These are phyloP conservation scores for Rhodamnia rubescens DNA, from an alignment of 345 rosid genomes.

Conservation along the genomic window DNA sequence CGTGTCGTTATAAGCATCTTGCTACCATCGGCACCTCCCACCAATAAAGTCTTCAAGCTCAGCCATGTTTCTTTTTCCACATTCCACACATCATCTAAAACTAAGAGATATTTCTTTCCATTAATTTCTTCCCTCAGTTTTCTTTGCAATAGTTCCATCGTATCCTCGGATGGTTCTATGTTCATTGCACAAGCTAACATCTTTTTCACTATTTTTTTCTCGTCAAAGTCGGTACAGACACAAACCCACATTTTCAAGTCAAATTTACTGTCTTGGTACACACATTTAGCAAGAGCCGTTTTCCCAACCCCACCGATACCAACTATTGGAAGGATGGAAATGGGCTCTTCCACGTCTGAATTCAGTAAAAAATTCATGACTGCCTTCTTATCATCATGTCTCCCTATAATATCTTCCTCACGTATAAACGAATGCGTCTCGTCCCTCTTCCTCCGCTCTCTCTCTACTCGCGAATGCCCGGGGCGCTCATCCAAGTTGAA, in stretches of 20 bases:
- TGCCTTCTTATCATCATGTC: not conserved
- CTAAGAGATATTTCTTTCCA: not conserved
- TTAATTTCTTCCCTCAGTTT: not conserved
- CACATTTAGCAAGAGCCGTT: not conserved
- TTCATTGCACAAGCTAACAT: not conserved
- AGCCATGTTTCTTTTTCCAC: not conserved
- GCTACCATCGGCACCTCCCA: too few species aligned
- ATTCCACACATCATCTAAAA: not conserved
- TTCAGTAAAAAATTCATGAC: not conserved
- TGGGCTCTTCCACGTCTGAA: not conserved
- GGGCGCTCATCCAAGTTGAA: not conserved
- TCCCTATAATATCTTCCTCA: not conserved
- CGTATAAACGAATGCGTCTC: not conserved
- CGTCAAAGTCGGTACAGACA: not conserved
- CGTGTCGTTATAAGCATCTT: too few species aligned
- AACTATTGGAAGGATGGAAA: not conserved
- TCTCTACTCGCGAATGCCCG: not conserved
- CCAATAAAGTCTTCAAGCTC: too few species aligned
- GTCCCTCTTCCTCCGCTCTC: not conserved
- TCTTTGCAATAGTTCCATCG: rapidly evolving
- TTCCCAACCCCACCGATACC: not conserved
- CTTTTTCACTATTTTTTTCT: too few species aligned
- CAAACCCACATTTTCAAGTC: not conserved
- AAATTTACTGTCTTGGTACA: too few species aligned
- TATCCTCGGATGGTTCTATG: rapidly evolving